phyloP scores from a whole-genome alignment of 75 land plant species.

The Adiantum capillusveneris region DNA sequence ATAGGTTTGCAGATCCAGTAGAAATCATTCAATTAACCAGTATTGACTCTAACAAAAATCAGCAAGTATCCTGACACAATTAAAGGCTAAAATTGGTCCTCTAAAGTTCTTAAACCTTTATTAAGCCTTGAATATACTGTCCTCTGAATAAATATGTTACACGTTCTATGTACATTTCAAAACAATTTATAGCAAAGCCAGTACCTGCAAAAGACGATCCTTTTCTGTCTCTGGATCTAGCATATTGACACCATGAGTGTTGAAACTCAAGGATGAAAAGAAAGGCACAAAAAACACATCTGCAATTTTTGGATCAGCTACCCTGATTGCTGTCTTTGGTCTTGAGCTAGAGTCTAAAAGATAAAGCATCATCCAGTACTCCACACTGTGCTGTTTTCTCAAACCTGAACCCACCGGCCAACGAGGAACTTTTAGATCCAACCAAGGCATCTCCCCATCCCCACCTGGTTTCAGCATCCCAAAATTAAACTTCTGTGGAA shows the following conservation, averaged over 20 bases:
- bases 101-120: too few species aligned
- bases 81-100: too few species aligned
- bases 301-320: constrained; percentile 52
- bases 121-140: too few species aligned
- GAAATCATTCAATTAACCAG: too few species aligned
- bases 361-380: constrained; percentile 91
- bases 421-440: constrained; percentile 24
- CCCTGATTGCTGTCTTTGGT: constrained; percentile 18
- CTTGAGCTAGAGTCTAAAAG: constrained; percentile 27
- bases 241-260: constrained; percentile 55
- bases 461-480: constrained; percentile 44
- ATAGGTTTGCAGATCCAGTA: too few species aligned
- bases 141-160: too few species aligned
- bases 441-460: constrained; percentile 29
- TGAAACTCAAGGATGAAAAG: constrained; percentile 69
- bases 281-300: constrained; percentile 80
- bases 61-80: too few species aligned
- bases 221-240: constrained; percentile 50
- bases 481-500: constrained; percentile 66
- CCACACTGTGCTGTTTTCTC: constrained; percentile 84
- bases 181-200: too few species aligned
- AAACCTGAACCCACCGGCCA: constrained; percentile 49
- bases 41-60: too few species aligned
- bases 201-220: constrained; percentile 60
- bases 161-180: too few species aligned